Conservation (phyloP, 768 basidiomycete species). For the Boletellus sp. region DNA sequence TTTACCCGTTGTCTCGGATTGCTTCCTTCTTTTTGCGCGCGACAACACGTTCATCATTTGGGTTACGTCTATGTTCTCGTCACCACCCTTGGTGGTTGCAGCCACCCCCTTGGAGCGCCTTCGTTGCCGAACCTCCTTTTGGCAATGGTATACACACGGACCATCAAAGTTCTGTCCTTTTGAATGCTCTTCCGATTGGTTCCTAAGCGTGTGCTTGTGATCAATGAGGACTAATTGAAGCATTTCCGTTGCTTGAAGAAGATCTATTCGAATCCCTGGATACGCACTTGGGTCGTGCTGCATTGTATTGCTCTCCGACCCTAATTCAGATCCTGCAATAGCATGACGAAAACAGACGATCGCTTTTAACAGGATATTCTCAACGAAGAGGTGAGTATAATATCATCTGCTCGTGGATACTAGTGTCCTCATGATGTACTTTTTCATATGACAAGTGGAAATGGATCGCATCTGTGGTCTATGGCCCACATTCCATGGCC, state of each 20-base stretch:
- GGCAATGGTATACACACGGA: not conserved
- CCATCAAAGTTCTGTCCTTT: slow-evolving; percentile 10
- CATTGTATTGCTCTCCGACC: slow-evolving; percentile 27
- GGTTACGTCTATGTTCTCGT: slow-evolving; percentile 5
- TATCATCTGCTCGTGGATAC: not conserved
- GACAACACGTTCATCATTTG: slow-evolving; percentile 12
- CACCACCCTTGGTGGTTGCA: too few relatives aligned
- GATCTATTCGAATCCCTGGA: slow-evolving; percentile 37
- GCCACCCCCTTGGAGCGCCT: too few relatives aligned
- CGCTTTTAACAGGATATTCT: too few relatives aligned
- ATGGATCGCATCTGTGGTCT: slow-evolving; percentile 42
- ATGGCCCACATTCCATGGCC: slow-evolving; percentile 48
- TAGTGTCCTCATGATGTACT: not conserved
- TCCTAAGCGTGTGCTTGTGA: not conserved
- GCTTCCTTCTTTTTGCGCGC: slow-evolving; percentile 19
- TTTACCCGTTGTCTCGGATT: slow-evolving; percentile 20
- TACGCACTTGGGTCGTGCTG: slow-evolving; percentile 28
- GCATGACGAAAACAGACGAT: slow-evolving; percentile 24
- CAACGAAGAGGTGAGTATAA: slow-evolving; percentile 31
- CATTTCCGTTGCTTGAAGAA: slow-evolving; percentile 9
- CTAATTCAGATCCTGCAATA: slow-evolving; percentile 40
- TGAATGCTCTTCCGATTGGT: not conserved
- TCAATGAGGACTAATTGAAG: not conserved
- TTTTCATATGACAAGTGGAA: slow-evolving; percentile 35
- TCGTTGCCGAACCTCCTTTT: too few relatives aligned